Base-by-base conservation (phyloP, 768 basidiomycete genomes). In the Rhodotorula graminis region DNA sequence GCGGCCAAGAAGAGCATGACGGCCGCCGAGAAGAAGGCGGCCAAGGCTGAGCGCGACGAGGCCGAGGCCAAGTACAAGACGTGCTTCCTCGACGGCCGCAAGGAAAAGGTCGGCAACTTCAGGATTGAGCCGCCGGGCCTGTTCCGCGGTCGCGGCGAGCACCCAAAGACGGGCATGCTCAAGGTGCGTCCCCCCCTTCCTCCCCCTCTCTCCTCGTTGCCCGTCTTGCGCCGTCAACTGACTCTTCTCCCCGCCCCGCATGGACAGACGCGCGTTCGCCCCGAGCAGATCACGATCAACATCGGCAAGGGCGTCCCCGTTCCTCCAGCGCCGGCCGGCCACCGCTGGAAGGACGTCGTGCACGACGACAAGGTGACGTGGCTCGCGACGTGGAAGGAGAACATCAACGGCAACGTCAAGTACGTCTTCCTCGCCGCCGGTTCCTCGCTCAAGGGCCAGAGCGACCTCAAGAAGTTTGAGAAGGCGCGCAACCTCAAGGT, bases 371-470 rank as follows among this genome's bases (percentile, higher is more conserved):
- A 93, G 6, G 96, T 98, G 40, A 98, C 96, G 21, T 99, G 96
- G 96, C 85, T 99, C 61, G 96, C 96, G 10, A 94, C 90, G 67
- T 99, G 96, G 96, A 93, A 93, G 59, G 96, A 98, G 82, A 99
- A 99, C 79, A 88, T 98, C 82, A 98, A 98, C 79, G 87, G 88
- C 71, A 72, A 73, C 64, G 75, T 76, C 69, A 76, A 91, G 67
- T 75, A 99, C 79, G 96, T 99, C 66, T 98, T 98, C 85, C 82
- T 98, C 74, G 92, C 96, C 14, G 91, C 96, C n/a, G 93, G 92
- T 55, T 95, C 92, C 78, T 94, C 93, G 15, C 85, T 97, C 79
- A 99, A 99, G 82, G 96, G 96, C 56, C 94, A 98, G 82, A 94
- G 92, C 80, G 96, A 99, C 83, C 90, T 93, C 89, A 83, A 85